phyloP scores from a whole-genome alignment of 441 rosid genomes.

The Populus hybrid region DNA sequence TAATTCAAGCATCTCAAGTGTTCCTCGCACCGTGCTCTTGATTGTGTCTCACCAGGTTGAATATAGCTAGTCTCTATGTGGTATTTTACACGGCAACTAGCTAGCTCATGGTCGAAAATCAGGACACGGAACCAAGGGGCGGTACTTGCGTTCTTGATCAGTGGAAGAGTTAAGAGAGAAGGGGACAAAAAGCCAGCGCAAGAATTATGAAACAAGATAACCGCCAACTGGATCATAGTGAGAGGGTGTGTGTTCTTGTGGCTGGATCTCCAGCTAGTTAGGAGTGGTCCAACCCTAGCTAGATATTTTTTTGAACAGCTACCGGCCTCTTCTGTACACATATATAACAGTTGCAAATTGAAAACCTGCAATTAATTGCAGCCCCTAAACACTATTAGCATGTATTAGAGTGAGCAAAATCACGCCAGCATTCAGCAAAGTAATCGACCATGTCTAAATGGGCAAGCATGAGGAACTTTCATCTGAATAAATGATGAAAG shows the following conservation, averaged over 20 bases:
- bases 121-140: not conserved
- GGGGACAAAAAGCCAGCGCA: constrained; percentile 21
- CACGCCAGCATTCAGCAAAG: not conserved
- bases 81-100: not conserved
- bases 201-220: constrained; percentile 23
- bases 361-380: not conserved
- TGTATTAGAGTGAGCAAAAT: not conserved
- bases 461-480: constrained; percentile 23
- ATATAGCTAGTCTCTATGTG: not conserved
- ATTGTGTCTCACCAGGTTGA: not conserved
- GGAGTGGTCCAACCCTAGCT: constrained; percentile 20
- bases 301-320: not conserved
- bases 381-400: not conserved
- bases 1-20: too few relatives aligned
- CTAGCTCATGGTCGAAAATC: not conserved
- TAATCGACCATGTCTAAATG: not conserved
- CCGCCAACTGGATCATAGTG: constrained; percentile 25
- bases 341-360: not conserved
- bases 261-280: not conserved
- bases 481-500: constrained; percentile 34
- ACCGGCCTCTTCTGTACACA: not conserved
- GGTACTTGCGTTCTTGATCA: not conserved
- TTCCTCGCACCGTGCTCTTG: too few relatives aligned
- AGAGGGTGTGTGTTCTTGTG: constrained; percentile 13
- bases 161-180: not conserved